These are phyloP conservation scores for Tephrocybe sp. DNA, from an alignment of 768 basidiomycete genomes.

Conservation along the genomic window DNA sequence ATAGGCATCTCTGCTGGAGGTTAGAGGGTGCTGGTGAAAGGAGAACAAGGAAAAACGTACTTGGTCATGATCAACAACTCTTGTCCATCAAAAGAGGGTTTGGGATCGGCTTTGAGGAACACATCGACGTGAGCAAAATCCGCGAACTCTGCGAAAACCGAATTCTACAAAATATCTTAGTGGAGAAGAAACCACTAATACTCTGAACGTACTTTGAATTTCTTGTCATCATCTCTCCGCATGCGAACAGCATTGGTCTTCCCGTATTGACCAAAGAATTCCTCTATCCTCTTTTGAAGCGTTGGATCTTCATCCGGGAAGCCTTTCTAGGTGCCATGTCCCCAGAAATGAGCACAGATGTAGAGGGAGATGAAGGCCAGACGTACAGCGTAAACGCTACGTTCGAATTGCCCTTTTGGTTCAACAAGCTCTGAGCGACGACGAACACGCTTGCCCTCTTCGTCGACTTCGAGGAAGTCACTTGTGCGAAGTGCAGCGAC, in stretches of 20 bases:
- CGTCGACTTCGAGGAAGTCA: constrained; percentile 70
- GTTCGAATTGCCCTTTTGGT: constrained; percentile 74
- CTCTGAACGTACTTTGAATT: constrained; percentile 71
- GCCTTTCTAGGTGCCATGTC: constrained; percentile 67
- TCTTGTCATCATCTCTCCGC: constrained; percentile 79
- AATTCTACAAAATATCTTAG: constrained; percentile 52
- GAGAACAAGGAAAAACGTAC: constrained; percentile 36
- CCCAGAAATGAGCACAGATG: neutral
- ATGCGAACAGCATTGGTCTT: constrained; percentile 80
- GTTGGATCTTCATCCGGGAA: constrained; percentile 66
- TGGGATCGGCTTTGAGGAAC: constrained; percentile 80
- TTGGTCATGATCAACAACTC: constrained; percentile 88
- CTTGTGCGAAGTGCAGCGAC: constrained; percentile 57
- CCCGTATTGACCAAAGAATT: constrained; percentile 78
- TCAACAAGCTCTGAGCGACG: constrained; percentile 72
- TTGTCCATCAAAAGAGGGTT: constrained; percentile 74
- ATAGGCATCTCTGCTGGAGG: constrained; percentile 63
- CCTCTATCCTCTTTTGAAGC: constrained; percentile 72
- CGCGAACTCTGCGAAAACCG: constrained; percentile 89
- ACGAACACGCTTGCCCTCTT: constrained; percentile 68
- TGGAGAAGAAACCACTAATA: neutral
- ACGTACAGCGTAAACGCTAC: constrained; percentile 88
- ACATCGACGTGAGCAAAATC: constrained; percentile 63
- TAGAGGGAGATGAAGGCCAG: neutral
- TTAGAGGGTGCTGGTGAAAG: neutral